Evolutionary conservation across 345 rosid species (phyloP), one percentile per base, ranked within the genome.

Genomic region (Diplotaxis tenuifolia): DNA sequence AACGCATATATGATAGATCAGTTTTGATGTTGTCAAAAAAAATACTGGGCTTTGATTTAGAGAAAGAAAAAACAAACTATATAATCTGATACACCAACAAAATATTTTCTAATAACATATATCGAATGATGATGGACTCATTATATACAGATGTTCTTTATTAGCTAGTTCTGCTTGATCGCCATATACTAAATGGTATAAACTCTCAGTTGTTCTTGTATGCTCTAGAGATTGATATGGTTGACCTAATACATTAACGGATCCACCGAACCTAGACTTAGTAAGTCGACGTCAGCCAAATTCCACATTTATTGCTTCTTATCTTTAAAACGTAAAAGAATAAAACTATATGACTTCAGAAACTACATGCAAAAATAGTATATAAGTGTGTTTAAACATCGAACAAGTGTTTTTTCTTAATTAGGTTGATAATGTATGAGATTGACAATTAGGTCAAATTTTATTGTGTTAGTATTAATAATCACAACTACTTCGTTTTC

Each of bases 291-390:
- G 45, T 60, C 62, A 60, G 32, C 68, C 49, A 66, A 4, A 0
- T 16, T 66, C 15, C 61, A 20, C 52, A 49, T 15, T 31, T 34
- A 34, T 18, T 59, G 3, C 21, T 29, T 61, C 52, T 61, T 18
- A 75, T 75, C 72, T 75, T 23, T 23, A 5, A 21, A 47, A 16
- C 34, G 53, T 31, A 4, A 22, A 45, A 16, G 54, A 47, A 47
- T n/a, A n/a, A 47, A 15, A 47, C 6, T 6, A 38, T 40, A 47
- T 47, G 21, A 47, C 21, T 47, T 47, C 21, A 47, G 54, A 6
- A 47, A 47, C 54, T 47, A 47, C 54, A 47, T 45, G 21, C 6
- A 47, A 15, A 47, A 42, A 42, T 21, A 15, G 1, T 27, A 4
- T 18, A 9, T 47, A 6, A 7, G 19, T 47, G 7, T 54, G 57